A percentile compares a stretch with the other conserved stretches of the same genome.
Evolutionary conservation across 495 filamentous ascomycete species (phyloP).

Genomic region (Penicillium maclennaniae): DNA sequence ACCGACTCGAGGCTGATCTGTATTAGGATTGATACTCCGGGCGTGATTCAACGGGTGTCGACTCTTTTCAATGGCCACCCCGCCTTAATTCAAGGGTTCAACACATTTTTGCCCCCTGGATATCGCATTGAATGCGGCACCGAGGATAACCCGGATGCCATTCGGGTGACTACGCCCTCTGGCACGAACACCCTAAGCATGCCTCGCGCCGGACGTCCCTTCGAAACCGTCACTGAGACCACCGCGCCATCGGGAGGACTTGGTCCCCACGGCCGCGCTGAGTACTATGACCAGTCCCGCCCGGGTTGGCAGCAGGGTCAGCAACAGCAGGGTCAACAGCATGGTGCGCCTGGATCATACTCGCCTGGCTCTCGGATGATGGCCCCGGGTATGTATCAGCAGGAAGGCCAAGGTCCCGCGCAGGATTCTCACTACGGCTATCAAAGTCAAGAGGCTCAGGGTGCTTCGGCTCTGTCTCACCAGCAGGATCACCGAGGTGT

Average conservation of each 20-base stretch:
- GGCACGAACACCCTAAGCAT: conserved; percentile 65
- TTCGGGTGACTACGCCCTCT: conserved; percentile 94
- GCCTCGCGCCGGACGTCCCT: conserved; percentile 48
- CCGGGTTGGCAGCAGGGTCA: conserved; percentile 45
- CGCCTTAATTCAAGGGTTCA: conserved; percentile 96
- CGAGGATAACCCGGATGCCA: conserved; percentile 87
- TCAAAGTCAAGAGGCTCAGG: conserved; percentile 45
- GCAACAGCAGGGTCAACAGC: conserved; percentile 45
- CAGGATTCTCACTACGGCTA: conserved; percentile 46
- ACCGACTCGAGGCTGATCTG: neutral
- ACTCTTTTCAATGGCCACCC: conserved; percentile 96
- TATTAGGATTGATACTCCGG: conserved; percentile 88
- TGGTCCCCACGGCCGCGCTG: conserved; percentile 35
- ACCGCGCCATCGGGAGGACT: conserved; percentile 32
- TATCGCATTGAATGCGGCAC: conserved; percentile 96
- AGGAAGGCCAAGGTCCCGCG: conserved; percentile 34
- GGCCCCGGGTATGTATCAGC: conserved; percentile 37
- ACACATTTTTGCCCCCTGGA: conserved; percentile 95
- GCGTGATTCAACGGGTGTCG: conserved; percentile 95
- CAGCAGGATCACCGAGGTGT: conserved; percentile 80
- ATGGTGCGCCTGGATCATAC: conserved; percentile 40
- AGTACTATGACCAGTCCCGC: conserved; percentile 47
- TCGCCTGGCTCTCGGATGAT: conserved; percentile 44
- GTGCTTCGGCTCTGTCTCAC: conserved; percentile 54
- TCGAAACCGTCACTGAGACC: conserved; percentile 37